These are phyloP conservation scores for Fusarium sp. DNA, from an alignment of 2,329 filamentous ascomycete genomes.

Conservation along the genomic window DNA sequence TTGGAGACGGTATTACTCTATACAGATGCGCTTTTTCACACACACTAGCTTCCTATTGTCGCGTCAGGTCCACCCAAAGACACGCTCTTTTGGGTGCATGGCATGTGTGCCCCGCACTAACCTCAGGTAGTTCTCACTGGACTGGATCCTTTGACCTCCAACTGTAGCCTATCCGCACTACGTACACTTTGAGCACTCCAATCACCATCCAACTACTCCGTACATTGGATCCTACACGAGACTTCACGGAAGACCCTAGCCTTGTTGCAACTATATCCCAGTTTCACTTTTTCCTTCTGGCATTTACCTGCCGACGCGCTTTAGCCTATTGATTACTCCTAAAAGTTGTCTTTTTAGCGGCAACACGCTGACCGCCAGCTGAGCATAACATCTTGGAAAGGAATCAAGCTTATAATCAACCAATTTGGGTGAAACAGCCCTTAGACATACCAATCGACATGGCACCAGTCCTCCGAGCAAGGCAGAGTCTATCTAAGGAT, in stretches of 20 bases:
- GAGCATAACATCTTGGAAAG: not conserved
- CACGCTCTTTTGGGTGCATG: conserved; percentile 24
- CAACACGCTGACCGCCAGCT: conserved; percentile 6
- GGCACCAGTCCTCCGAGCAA: conserved; percentile 58
- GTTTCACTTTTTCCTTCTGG: not conserved
- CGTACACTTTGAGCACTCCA: conserved; percentile 13
- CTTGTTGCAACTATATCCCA: not conserved
- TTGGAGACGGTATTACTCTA: conserved; percentile 24
- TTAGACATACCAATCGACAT: conserved; percentile 47
- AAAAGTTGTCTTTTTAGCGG: not conserved
- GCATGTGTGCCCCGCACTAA: conserved; percentile 28
- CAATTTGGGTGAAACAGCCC: not conserved
- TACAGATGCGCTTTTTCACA: conserved; percentile 11
- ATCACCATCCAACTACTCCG: conserved; percentile 24
- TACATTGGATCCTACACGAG: conserved; percentile 13
- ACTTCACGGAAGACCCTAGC: conserved; percentile 5
- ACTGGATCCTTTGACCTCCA: conserved; percentile 6
- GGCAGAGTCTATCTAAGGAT: conserved; percentile 75
- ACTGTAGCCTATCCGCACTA: conserved; percentile 26
- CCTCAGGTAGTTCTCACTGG: conserved; percentile 13
- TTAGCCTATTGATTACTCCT: not conserved
- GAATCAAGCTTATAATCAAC: not conserved
- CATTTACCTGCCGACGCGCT: not conserved
- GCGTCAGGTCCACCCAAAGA: conserved; percentile 21
- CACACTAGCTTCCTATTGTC: conserved; percentile 17